Base-by-base conservation (phyloP, 768 basidiomycete species). In the Tricholoma terreum region DNA sequence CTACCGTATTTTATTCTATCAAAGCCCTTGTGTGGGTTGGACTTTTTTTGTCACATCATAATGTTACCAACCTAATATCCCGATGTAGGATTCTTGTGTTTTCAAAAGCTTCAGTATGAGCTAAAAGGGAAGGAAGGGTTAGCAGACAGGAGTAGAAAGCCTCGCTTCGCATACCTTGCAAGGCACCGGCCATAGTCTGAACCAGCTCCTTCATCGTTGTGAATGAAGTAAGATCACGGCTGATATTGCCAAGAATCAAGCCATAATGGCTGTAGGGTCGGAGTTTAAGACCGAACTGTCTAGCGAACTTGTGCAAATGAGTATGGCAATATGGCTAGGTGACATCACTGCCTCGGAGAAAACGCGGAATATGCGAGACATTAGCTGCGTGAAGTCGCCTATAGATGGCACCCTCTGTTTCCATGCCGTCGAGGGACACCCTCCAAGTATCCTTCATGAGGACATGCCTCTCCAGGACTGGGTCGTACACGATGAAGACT, bases 61-160 rank as follows among this genome's bases (percentile, higher is more conserved):
- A 50, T 5, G 48, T 65, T 21, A 59, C 64, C 34, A 50, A 57
- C 24, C 48, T 50, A 19, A 50, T 50, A 22, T 52, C 43, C 15
- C 27, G 59, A 38, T 59, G 53, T 54, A 55, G 5, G 34, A 46
- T n/a, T 50, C 58, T 58, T 54, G 58, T 53, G 51, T 62, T 57
- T 30, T 36, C 58, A 54, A 19, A 45, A 15, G 21, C 43, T 17
- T 50, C 31, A 2, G 6, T 33, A 31, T 27, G 21, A 46, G 40
- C 24, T 31, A 15, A 38, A n/a, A 54, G 24, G 17, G 15, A 30
- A 30, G 48, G 9, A 11, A 10, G 22, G 46, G 1, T 31, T 19
- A 33, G 24, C 24, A 33, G 24, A 50, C 27, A 7, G 24, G 17
- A 33, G 21, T 15, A 33, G 14, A 33, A 30, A 30, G 8, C 24